Percentiles rank a stretch among this genome's conserved stretches.
phyloP scores from a whole-genome alignment of 1,284 basidiomycete genomes.

The Ceratobasidium papillatum region DNA sequence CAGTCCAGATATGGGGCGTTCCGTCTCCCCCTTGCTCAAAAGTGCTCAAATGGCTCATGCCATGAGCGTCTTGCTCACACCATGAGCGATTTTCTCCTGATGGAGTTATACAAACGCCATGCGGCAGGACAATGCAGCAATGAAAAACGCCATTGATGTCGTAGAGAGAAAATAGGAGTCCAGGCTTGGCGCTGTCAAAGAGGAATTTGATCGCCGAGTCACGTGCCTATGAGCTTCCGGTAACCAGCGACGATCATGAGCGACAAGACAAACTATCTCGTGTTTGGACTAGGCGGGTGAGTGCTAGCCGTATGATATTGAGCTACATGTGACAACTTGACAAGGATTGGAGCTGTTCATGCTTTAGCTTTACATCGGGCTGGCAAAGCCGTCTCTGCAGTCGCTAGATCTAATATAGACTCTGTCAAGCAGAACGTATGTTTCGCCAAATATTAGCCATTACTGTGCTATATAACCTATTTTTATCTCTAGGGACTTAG shows the following conservation, averaged over 20 bases:
- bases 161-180: too few relatives aligned
- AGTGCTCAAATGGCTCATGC: too few relatives aligned
- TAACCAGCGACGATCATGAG: conserved; percentile 3
- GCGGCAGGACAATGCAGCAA: neutral
- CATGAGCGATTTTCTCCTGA: too few relatives aligned
- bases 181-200: neutral
- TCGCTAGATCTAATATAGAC: conserved; percentile 38
- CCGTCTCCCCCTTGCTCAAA: too few relatives aligned
- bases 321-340: neutral
- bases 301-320: neutral
- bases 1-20: too few relatives aligned
- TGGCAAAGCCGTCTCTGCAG: conserved; percentile 30
- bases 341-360: conserved; percentile 37
- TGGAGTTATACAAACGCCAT: too few relatives aligned
- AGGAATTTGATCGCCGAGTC: neutral
- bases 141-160: too few relatives aligned
- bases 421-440: conserved; percentile 30
- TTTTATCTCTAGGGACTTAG: conserved; percentile 18
- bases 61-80: too few relatives aligned
- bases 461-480: neutral
- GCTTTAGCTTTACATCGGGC: conserved; percentile 23
- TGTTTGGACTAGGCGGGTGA: conserved; percentile 43
- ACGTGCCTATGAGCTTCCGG: conserved; percentile 4
- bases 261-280: conserved; percentile 7
- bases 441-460: neutral